These are phyloP conservation scores for Talaromyces funiculosus DNA, from an alignment of 2,329 filamentous ascomycete genomes.

Conservation along the genomic window DNA sequence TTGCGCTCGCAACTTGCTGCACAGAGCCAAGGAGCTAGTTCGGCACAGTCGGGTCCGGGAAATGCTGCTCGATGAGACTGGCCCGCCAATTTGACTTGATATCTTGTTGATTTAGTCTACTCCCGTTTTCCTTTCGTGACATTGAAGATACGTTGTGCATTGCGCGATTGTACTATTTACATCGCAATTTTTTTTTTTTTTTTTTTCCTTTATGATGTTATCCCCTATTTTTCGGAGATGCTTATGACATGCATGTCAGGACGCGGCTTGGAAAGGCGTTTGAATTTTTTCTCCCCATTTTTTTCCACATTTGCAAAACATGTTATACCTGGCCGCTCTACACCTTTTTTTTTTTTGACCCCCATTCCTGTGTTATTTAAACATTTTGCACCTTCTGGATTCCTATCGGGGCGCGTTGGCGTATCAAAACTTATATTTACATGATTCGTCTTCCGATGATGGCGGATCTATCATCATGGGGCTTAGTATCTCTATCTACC, in stretches of 20 bases:
- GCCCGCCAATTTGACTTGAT: neutral
- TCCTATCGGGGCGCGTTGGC: constrained; percentile 4
- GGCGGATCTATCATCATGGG: neutral
- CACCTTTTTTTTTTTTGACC: neutral
- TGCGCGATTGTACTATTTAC: constrained; percentile 3
- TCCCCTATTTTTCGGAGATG: constrained; percentile 4
- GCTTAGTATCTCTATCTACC: neutral
- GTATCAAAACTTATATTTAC: constrained; percentile 8
- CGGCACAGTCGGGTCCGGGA: neutral
- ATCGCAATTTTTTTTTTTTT: neutral
- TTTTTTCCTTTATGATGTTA: neutral
- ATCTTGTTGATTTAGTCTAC: neutral
- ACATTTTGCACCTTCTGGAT: neutral
- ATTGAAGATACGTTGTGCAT: neutral
- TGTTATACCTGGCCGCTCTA: neutral
- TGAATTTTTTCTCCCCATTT: neutral
- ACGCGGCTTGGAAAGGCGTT: constrained; percentile 11
- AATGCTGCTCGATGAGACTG: neutral
- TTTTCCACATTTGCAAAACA: neutral
- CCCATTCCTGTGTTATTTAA: neutral
- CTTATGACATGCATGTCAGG: constrained; percentile 10
- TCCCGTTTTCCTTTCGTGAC: neutral
- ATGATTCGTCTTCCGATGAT: neutral
- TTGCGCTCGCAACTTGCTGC: constrained; percentile 36
- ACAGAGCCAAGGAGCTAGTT: constrained; percentile 14